Evolutionary conservation across 106 monocot genomes (phyloP).

Genomic region (Phalaenopsis equestris): DNA sequence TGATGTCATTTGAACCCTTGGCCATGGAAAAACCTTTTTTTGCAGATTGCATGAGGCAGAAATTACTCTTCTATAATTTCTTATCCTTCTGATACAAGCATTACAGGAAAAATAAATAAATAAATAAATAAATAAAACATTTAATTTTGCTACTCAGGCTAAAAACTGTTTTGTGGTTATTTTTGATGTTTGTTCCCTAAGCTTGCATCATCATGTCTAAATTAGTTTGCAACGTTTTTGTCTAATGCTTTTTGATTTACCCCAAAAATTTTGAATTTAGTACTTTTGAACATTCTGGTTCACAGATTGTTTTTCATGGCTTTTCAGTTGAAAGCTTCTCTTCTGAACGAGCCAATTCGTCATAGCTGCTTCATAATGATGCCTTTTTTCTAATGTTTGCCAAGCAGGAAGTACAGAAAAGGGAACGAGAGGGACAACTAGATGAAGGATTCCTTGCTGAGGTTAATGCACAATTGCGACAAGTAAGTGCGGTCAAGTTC

Average conservation of each 20-base stretch:
- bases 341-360: background rate
- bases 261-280: background rate
- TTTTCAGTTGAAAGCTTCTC: background rate
- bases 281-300: background rate
- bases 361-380: background rate
- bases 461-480: slow-evolving; percentile 89
- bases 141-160: background rate
- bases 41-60: too few relatives aligned
- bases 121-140: background rate
- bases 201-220: background rate
- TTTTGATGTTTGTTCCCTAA: background rate
- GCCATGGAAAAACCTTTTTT: too few relatives aligned
- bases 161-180: background rate
- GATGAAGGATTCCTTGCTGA: slow-evolving; percentile 95
- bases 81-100: too few relatives aligned
- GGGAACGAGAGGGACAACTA: slow-evolving; percentile 73
- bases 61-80: too few relatives aligned
- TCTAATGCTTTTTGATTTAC: background rate
- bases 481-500: slow-evolving; percentile 37
- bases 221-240: background rate
- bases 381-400: background rate
- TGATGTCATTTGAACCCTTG: too few relatives aligned
- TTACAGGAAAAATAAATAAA: background rate
- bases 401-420: slow-evolving; percentile 49
- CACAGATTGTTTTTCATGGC: background rate